Conservation (phyloP, 352 stramenopile genomes). For the Phytophthora melonis region DNA sequence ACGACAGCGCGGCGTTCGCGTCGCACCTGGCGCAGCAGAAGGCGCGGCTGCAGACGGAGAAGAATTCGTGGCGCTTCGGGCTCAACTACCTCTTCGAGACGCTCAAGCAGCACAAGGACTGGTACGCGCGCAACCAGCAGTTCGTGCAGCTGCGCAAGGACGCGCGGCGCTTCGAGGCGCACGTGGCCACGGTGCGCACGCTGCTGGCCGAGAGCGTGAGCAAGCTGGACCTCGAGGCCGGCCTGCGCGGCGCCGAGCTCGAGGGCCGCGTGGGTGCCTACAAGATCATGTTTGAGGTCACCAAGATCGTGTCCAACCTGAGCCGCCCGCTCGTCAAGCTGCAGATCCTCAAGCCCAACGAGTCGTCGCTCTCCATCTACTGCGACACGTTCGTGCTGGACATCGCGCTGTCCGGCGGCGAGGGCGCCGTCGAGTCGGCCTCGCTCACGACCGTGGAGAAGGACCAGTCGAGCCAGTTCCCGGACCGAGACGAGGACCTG, state of each 20-base stretch:
- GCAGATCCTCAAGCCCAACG: slow-evolving; percentile 89
- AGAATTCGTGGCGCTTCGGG: slow-evolving; percentile 89
- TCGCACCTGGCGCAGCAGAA: slow-evolving; percentile 82
- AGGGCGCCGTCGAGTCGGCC: slow-evolving; percentile 79
- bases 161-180: slow-evolving; percentile 78
- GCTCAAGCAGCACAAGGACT: slow-evolving; percentile 91
- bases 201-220: slow-evolving; percentile 86
- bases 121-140: slow-evolving; percentile 90
- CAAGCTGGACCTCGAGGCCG: slow-evolving; percentile 85
- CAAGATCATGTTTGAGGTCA: slow-evolving; percentile 92
- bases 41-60: slow-evolving; percentile 77
- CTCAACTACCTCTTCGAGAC: slow-evolving; percentile 92
- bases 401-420: slow-evolving; percentile 78
- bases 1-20: slow-evolving; percentile 78
- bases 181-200: slow-evolving; percentile 74
- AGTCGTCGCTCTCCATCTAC: slow-evolving; percentile 87
- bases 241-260: slow-evolving; percentile 84
- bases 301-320: slow-evolving; percentile 87
- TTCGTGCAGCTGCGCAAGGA: slow-evolving; percentile 89
- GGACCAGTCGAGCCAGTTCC: slow-evolving; percentile 87
- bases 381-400: slow-evolving; percentile 91
- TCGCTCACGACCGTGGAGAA: slow-evolving; percentile 89
- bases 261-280: slow-evolving; percentile 87
- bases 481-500: slow-evolving; percentile 84
- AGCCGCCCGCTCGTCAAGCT: slow-evolving; percentile 88